Evolutionary conservation across 495 filamentous ascomycete genomes (phyloP).

Genomic region (Elasticomyces elasticus): DNA sequence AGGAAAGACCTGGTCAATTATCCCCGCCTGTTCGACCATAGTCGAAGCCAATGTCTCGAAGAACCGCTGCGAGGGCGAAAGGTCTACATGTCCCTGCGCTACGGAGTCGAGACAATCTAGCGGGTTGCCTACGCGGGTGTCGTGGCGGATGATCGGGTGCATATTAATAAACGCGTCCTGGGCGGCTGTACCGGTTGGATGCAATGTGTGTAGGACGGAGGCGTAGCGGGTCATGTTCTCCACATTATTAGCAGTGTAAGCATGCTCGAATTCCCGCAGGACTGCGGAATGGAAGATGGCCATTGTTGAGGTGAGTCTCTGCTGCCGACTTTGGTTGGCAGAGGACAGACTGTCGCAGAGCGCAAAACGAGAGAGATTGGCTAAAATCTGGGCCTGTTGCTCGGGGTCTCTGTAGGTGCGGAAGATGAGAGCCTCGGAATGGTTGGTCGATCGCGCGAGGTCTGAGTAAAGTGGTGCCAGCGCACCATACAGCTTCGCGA

Average conservation of each 20-base stretch:
- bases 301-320: conserved; percentile 60
- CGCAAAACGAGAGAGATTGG: conserved; percentile 67
- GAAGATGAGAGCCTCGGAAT: conserved; percentile 76
- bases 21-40: conserved; percentile 71
- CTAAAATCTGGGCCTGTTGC: conserved; percentile 77
- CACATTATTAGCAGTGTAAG: conserved; percentile 80
- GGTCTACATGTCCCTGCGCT: conserved; percentile 48
- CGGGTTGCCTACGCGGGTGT: conserved; percentile 61
- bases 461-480: conserved; percentile 83
- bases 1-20: conserved; percentile 82
- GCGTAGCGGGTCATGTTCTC: conserved; percentile 88
- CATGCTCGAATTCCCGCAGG: conserved; percentile 78
- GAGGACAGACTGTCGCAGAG: conserved; percentile 76
- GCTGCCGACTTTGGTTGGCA: conserved; percentile 57
- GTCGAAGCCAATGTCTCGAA: conserved; percentile 62
- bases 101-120: conserved; percentile 65
- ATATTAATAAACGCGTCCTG: conserved; percentile 81
- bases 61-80: conserved; percentile 71
- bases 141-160: conserved; percentile 68
- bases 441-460: conserved; percentile 57
- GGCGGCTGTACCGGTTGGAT: conserved; percentile 67
- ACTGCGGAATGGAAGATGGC: conserved; percentile 85
- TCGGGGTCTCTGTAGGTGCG: conserved; percentile 76
- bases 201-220: conserved; percentile 69
- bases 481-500: conserved; percentile 79